phyloP scores from a whole-genome alignment of 1,284 basidiomycete species.

The Tylopilus sp. region DNA sequence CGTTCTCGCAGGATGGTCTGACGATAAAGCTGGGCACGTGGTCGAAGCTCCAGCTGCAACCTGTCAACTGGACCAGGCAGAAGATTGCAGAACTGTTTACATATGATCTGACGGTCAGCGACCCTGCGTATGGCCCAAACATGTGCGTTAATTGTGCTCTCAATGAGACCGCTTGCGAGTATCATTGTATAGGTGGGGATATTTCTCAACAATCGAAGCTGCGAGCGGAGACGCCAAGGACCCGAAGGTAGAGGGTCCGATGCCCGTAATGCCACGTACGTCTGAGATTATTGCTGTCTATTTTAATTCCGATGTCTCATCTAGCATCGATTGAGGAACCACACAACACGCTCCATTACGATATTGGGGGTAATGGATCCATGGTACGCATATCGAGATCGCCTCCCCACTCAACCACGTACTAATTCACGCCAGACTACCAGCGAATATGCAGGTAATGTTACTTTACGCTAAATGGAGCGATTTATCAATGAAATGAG shows the following conservation, averaged over 20 bases:
- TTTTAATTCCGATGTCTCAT: neutral
- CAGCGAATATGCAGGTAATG: slow-evolving; percentile 17
- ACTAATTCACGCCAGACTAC: slow-evolving; percentile 5
- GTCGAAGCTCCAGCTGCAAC: neutral
- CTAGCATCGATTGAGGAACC: slow-evolving; percentile 15
- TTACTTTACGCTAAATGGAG: neutral
- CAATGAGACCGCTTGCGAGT: neutral
- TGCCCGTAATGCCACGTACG: slow-evolving; percentile 15
- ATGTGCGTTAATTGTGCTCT: slow-evolving; percentile 4
- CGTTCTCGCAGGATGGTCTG: slow-evolving; percentile 2
- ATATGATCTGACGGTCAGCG: slow-evolving; percentile 8
- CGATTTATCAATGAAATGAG: neutral
- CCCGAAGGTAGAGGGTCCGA: slow-evolving; percentile 6
- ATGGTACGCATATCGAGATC: slow-evolving; percentile 10
- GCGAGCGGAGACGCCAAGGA: too few species aligned
- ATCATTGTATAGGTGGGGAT: slow-evolving; percentile 11
- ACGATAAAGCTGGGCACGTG: neutral
- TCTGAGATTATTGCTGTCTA: neutral
- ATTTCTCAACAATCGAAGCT: too few species aligned
- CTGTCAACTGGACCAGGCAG: slow-evolving; percentile 12
- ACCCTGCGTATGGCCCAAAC: slow-evolving; percentile 13
- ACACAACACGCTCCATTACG: slow-evolving; percentile 18
- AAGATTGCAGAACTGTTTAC: slow-evolving; percentile 12
- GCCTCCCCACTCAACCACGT: neutral
- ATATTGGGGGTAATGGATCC: slow-evolving; percentile 11